Conservation (phyloP, 257 asterid species). For the Gentiana dahurica region DNA sequence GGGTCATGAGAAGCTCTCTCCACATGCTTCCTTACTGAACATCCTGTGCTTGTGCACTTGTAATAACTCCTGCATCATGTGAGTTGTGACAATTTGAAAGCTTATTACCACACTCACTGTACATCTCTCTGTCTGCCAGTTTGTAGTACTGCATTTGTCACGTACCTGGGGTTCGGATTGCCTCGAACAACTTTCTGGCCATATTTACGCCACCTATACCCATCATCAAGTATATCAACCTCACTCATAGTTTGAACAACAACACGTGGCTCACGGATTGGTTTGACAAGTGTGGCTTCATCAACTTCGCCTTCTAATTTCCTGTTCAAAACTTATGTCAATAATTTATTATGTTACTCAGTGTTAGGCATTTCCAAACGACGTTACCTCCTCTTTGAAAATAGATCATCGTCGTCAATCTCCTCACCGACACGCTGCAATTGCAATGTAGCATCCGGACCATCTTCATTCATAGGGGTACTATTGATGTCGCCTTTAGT, state of each 20-base stretch:
- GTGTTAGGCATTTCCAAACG: constrained; percentile 2
- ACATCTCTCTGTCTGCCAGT: too few relatives aligned
- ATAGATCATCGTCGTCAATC: constrained; percentile 57
- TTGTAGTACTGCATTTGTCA: neutral
- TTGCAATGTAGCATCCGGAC: constrained; percentile 44
- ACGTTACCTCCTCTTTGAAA: constrained; percentile 59
- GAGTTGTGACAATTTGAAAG: too few relatives aligned
- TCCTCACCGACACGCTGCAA: constrained; percentile 45
- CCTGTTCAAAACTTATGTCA: constrained; percentile 32
- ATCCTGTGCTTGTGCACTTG: constrained; percentile 79
- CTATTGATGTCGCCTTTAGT: constrained; percentile 43
- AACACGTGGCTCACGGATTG: constrained; percentile 85
- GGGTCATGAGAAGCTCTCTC: constrained; percentile 95
- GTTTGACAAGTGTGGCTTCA: constrained; percentile 61
- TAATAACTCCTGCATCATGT: constrained; percentile 71
- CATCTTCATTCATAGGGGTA: constrained; percentile 50
- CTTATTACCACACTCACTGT: too few relatives aligned
- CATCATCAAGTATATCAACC: constrained; percentile 92
- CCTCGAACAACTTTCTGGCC: constrained; percentile 97
- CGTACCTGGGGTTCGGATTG: constrained; percentile 91
- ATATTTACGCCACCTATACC: constrained; percentile 93
- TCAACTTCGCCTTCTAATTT: constrained; percentile 63
- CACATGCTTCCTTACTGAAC: constrained; percentile 91
- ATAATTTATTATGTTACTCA: constrained; percentile 5
- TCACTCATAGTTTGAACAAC: constrained; percentile 94